Evolutionary conservation across 1,139 yeast genomes (phyloP), one percentile per base, ranked within the genome.

Genomic region (Yamadazyma triangularis): DNA sequence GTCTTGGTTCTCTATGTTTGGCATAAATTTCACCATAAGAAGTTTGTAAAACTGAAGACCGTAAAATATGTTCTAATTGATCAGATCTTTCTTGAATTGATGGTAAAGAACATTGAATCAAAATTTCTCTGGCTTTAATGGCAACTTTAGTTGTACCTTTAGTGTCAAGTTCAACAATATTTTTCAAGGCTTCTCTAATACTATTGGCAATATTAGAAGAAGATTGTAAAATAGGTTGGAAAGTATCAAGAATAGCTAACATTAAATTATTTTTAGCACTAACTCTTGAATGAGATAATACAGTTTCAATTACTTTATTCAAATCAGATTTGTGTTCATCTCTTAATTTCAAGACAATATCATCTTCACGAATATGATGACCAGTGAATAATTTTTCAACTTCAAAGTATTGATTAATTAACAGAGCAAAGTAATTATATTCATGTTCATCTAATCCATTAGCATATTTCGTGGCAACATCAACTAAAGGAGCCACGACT

Each of bases 31-130:
- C 94, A 48, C 97, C 97, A 51, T 89, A 91, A 16, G 82, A 73
- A 23, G 94, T 77, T 50, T 85, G 88, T 47, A 89, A 86, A 29
- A 91, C 97, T 26, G 96, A 80, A 12, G 95, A 79, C 58, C 89
- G 79, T 60, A 91, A 75, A 48, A 91, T 91, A 58, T 89, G 97
- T 63, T 91, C 97, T 53, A 91, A 75, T 67, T 93, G 98, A 55
- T 89, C 96, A 15, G 95, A 83, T 65, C 98, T 82, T 65, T 91
- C 98, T 59, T 85, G 81, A 43, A 88, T 81, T 4, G 97, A 88
- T 27, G 99, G 98, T 61, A 91, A 72, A 25, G 97, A 87, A 56
- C 96, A 89, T 68, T 89, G 96, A 49, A 91, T 91, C 51, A 91
- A 76, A 41, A 91, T 84, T 64, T 93, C 99, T 58, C 97, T 80